These are phyloP conservation scores for Salisapilia sapeloensis DNA, from an alignment of 352 stramenopile genomes.

Conservation along the genomic window DNA sequence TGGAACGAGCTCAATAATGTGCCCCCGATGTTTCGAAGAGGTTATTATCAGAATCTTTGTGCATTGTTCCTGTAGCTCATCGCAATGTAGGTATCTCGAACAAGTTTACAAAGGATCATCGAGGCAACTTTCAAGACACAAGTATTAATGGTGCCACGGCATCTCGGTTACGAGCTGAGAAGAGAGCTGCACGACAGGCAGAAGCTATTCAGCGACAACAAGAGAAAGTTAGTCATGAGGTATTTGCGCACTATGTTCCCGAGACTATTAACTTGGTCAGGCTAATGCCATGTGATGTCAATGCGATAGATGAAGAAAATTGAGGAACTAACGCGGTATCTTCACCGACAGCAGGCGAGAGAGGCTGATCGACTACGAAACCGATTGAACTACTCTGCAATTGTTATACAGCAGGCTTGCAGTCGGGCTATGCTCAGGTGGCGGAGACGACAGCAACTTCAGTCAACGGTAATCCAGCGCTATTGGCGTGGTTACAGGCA, in stretches of 20 bases:
- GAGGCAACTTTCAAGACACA: constrained; percentile 53
- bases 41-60: no score
- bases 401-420: constrained; percentile 26
- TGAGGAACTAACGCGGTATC: constrained; percentile 36
- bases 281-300: background rate
- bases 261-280: background rate
- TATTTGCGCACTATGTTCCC: no score
- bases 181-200: constrained; percentile 39
- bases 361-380: constrained; percentile 43
- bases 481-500: constrained; percentile 15
- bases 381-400: constrained; percentile 27
- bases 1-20: no score
- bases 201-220: constrained; percentile 64
- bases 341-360: constrained; percentile 46
- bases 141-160: constrained; percentile 49
- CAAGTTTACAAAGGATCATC: constrained; percentile 70
- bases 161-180: constrained; percentile 41
- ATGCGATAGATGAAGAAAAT: constrained; percentile 53
- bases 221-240: constrained; percentile 60
- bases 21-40: no score
- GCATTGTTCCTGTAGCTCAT: no score
- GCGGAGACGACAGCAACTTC: constrained; percentile 5
- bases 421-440: constrained; percentile 7
- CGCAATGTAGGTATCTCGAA: constrained; percentile 58
- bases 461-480: constrained; percentile 22